phyloP scores from a whole-genome alignment of 2,329 filamentous ascomycete genomes.

The Nothophaeocryptopus gaeumannii region DNA sequence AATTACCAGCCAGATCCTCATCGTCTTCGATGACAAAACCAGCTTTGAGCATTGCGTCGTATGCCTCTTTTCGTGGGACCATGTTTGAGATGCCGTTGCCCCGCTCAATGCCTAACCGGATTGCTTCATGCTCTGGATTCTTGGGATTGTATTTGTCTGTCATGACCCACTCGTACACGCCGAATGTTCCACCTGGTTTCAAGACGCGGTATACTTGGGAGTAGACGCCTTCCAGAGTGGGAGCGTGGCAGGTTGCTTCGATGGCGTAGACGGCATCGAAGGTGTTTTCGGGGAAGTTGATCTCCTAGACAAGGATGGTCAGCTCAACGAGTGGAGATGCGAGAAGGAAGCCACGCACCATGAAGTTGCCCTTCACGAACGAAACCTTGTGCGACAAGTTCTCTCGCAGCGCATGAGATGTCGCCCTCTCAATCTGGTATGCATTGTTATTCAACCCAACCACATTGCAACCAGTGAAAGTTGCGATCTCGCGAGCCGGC shows the following conservation, averaged over 20 bases:
- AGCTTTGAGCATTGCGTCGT: slow-evolving; percentile 21
- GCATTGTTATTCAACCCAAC: slow-evolving; percentile 24
- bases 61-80: slow-evolving; percentile 12
- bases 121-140: slow-evolving; percentile 24
- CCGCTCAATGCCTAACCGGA: slow-evolving; percentile 30
- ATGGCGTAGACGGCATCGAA: slow-evolving; percentile 35
- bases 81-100: slow-evolving; percentile 27
- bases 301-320: not conserved
- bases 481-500: slow-evolving; percentile 32
- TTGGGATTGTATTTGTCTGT: slow-evolving; percentile 29
- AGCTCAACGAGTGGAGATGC: no score
- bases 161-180: slow-evolving; percentile 34
- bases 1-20: no score
- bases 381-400: slow-evolving; percentile 58
- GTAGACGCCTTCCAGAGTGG: slow-evolving; percentile 29
- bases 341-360: slow-evolving; percentile 2
- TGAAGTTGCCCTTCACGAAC: slow-evolving; percentile 70
- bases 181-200: slow-evolving; percentile 31
- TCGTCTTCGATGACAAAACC: slow-evolving; percentile 18
- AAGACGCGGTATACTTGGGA: slow-evolving; percentile 30
- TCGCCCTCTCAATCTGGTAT: no score
- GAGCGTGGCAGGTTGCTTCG: slow-evolving; percentile 34
- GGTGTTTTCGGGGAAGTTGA: slow-evolving; percentile 26
- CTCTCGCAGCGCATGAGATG: no score
- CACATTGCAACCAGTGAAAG: slow-evolving; percentile 29